Evolutionary conservation across 176 grass and related monocot genomes (phyloP), one percentile per base, ranked within the genome.

Genomic region (Rhynchospora pubera): DNA sequence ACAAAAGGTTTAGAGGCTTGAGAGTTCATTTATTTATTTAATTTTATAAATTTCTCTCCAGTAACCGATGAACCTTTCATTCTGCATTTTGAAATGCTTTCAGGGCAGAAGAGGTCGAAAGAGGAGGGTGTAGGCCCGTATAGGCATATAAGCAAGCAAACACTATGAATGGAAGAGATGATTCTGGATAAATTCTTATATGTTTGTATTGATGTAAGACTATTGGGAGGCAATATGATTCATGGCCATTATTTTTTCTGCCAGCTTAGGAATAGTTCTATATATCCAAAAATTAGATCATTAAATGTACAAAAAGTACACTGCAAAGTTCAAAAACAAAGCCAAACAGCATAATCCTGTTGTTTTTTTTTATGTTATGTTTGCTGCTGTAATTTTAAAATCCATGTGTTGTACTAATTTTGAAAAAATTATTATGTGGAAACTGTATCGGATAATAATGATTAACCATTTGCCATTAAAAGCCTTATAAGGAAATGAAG

Each of bases 51-150:
- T 82, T 82, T 82, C 22, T 51, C 66, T 47, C 9, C 42, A 64
- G 2, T 34, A 64, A 81, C 8, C 65, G 16, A 46, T 18, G 26
- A 62, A 19, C 21, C n/a, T 24, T 21, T 80, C 55, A 16, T 52
- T 82, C 13, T 65, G n/a, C 21, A 75, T 65, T 81, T 64, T 63
- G 11, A 47, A 64, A 66, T 48, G 43, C 28, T 82, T 50, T 23
- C 79, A 82, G 79, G 61, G 52, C 21, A 65, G 45, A 80, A 64
- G 78, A 65, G 21, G 23, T 65, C 45, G 42, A 66, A 82, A 30
- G 59, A 53, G 79, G 79, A 46, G 47, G 34, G 34, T 39, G 34
- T 39, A 39, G 34, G 34, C 34, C 34, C 34, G 34, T 39, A 65
- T 82, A 66, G 12, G 61, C 62, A 63, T 47, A 63, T 45, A 50